Conservation (phyloP, 805 yeast species). For the Spathaspora hagerdaliae region DNA sequence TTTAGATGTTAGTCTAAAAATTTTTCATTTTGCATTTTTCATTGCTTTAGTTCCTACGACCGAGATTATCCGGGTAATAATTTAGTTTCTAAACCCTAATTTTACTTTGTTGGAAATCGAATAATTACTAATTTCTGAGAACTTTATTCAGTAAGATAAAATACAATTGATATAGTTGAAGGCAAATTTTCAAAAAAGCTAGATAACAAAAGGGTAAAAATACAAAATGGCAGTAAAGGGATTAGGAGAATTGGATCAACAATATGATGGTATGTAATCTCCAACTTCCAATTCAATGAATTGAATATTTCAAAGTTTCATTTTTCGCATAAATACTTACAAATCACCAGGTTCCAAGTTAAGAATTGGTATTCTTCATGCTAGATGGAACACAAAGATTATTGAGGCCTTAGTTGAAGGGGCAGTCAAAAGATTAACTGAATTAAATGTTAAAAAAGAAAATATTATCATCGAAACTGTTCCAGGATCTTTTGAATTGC, state of each 20-base stretch:
- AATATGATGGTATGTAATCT: conserved; percentile 52
- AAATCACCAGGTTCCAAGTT: conserved; percentile 42
- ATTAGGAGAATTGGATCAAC: conserved; percentile 66
- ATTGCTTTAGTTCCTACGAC: too few species aligned
- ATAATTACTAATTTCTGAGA: too few species aligned
- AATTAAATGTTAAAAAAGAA: conserved; percentile 67
- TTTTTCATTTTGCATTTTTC: too few species aligned
- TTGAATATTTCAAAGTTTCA: background rate
- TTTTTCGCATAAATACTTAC: background rate
- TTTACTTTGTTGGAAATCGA: too few species aligned
- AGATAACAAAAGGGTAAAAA: too few species aligned
- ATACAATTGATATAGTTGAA: too few species aligned
- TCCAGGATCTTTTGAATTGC: conserved; percentile 94
- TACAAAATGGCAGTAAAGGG: conserved; percentile 71
- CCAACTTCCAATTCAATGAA: background rate
- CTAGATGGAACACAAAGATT: conserved; percentile 86
- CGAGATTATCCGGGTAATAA: too few species aligned
- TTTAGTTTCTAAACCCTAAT: too few species aligned
- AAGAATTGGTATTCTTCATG: conserved; percentile 84
- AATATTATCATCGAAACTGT: conserved; percentile 81
- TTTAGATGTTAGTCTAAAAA: too few species aligned
- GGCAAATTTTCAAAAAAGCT: too few species aligned
- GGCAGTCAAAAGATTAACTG: conserved; percentile 54
- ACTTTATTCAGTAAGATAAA: too few species aligned
- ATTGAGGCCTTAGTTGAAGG: conserved; percentile 81